phyloP scores from a whole-genome alignment of 2,329 filamentous ascomycete species.

The Pestalotiopsis sp. region DNA sequence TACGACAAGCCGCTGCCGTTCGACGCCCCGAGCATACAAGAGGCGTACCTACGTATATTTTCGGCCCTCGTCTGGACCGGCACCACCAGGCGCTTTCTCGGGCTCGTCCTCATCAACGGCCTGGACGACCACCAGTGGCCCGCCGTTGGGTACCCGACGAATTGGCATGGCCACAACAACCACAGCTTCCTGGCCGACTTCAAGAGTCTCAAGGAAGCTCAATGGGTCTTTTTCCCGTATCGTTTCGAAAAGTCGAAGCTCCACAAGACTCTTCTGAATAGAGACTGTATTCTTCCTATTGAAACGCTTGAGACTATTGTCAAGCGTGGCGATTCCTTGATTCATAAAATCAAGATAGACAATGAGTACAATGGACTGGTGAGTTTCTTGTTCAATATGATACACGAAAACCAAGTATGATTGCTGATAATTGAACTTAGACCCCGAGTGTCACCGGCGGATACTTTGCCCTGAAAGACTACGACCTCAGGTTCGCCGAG shows the following conservation, averaged over 20 bases:
- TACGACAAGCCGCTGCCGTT: conserved; percentile 9
- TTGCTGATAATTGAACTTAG: background rate
- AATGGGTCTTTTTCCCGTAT: conserved; percentile 6
- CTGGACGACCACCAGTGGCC: conserved; percentile 5
- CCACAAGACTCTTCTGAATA: background rate
- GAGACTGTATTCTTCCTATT: background rate
- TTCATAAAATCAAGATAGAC: background rate
- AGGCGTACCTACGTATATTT: conserved; percentile 5
- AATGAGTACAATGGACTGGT: conserved; percentile 1
- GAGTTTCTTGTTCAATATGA: background rate
- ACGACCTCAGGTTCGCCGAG: conserved; percentile 4
- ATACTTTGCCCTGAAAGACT: background rate
- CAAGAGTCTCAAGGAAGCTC: background rate
- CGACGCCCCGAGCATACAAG: background rate
- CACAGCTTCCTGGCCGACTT: background rate
- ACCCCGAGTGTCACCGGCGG: background rate
- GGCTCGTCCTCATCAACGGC: background rate
- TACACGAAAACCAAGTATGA: background rate
- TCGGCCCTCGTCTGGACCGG: conserved; percentile 2
- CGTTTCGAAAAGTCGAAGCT: background rate
- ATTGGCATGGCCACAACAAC: background rate
- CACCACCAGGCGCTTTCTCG: background rate
- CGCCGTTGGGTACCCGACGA: background rate
- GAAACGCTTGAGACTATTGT: background rate
- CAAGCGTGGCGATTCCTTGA: background rate